Conservation (phyloP, 106 monocot species). For the Gastrodia elata region DNA sequence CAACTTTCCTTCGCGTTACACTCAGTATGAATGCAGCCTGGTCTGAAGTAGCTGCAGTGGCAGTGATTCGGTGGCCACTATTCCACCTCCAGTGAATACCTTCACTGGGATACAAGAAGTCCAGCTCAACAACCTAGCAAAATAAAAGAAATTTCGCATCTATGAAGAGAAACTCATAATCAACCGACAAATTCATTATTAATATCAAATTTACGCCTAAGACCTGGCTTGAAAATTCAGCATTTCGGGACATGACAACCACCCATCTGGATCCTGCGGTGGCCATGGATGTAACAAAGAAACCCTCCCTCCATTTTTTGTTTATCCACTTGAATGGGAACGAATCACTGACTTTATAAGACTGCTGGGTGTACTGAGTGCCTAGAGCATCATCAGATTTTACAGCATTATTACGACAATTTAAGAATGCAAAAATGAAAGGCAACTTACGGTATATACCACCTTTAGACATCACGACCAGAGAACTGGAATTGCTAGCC, state of each 20-base stretch:
- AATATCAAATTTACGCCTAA: not conserved
- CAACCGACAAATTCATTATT: not conserved
- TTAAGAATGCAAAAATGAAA: slow-evolving; percentile 8
- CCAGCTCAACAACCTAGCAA: slow-evolving; percentile 80
- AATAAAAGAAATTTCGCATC: not conserved
- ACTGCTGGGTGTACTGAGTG: slow-evolving; percentile 68
- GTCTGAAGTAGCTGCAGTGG: slow-evolving; percentile 79
- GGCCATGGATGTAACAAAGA: slow-evolving; percentile 80
- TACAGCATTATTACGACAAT: not conserved
- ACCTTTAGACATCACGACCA: slow-evolving; percentile 90
- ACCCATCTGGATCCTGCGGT: slow-evolving; percentile 81
- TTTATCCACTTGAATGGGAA: slow-evolving; percentile 96
- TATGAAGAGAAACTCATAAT: not conserved
- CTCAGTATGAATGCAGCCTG: slow-evolving; percentile 84
- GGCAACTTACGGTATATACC: slow-evolving; percentile 2
- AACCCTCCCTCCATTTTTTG: slow-evolving; percentile 86
- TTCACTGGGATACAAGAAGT: slow-evolving; percentile 83
- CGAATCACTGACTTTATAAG: slow-evolving; percentile 83
- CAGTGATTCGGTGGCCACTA: slow-evolving; percentile 72
- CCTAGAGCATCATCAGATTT: slow-evolving; percentile 24
- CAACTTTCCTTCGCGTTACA: slow-evolving; percentile 54
- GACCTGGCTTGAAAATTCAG: slow-evolving; percentile 78
- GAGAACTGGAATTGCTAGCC: slow-evolving; percentile 62
- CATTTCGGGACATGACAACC: slow-evolving; percentile 76
- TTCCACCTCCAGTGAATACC: slow-evolving; percentile 86